Percentiles rank a stretch among this genome's conserved stretches.
phyloP scores from a whole-genome alignment of 2,329 filamentous ascomycete genomes.

The Atkinsonella hypoxylon region DNA sequence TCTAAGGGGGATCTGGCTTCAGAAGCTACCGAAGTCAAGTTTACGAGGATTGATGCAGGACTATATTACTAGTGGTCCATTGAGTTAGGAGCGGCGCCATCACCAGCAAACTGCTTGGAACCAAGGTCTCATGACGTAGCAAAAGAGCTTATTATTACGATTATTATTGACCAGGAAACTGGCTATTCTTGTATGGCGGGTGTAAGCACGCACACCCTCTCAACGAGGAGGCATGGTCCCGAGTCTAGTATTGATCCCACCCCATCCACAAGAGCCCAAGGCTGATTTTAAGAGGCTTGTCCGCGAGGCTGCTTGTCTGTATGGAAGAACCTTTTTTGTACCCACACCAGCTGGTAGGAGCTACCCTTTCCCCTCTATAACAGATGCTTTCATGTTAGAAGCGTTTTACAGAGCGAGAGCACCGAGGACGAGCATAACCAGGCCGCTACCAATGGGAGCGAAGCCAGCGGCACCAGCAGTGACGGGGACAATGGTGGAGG shows the following conservation, averaged over 20 bases:
- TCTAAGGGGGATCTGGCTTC: no score
- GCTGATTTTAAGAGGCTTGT: neutral
- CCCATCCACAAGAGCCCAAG: neutral
- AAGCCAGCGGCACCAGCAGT: conserved; percentile 20
- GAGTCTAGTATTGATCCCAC: neutral
- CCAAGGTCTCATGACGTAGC: neutral
- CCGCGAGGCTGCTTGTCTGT: no score
- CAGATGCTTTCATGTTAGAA: neutral
- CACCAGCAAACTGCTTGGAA: neutral
- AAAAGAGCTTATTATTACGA: conserved; percentile 10
- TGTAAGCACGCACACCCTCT: conserved; percentile 7
- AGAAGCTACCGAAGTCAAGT: no score
- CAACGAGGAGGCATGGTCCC: conserved; percentile 2
- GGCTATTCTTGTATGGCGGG: conserved; percentile 8
- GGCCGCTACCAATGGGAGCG: conserved; percentile 19
- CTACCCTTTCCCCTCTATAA: neutral
- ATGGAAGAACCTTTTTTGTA: no score
- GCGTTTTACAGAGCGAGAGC: conserved; percentile 25
- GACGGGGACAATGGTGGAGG: conserved; percentile 8
- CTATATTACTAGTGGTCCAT: no score
- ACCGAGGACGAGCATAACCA: conserved; percentile 21
- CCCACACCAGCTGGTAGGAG: no score
- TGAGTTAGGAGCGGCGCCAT: no score
- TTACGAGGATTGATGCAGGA: no score
- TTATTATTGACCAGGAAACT: conserved; percentile 14